Conservation (phyloP, 2,329 filamentous ascomycete species). For the Paraphaeosphaeria minitans region DNA sequence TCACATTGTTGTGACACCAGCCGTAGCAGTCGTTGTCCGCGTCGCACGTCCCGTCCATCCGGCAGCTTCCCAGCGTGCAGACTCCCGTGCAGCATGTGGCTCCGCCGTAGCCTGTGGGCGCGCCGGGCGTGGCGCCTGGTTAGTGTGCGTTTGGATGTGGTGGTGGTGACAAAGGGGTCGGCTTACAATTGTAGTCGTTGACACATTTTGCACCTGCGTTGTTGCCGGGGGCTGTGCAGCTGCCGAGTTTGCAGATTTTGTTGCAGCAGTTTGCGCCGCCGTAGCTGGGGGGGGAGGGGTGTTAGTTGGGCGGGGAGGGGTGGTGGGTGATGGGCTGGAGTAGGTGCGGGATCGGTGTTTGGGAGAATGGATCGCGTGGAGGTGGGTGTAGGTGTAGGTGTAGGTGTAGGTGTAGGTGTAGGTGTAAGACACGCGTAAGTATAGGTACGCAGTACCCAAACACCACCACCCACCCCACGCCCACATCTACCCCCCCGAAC, state of each 20-base stretch:
- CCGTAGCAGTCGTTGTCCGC: slow-evolving; percentile 13
- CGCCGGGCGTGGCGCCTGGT: too few relatives aligned
- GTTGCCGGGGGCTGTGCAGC: not conserved
- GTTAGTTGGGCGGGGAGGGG: not conserved
- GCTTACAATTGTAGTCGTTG: not conserved
- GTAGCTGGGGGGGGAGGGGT: not conserved
- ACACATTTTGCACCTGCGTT: not conserved
- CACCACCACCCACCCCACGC: too few relatives aligned
- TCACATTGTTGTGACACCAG: slow-evolving; percentile 14
- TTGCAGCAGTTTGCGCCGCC: slow-evolving; percentile 9
- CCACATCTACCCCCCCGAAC: not conserved
- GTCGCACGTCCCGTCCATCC: slow-evolving; percentile 14
- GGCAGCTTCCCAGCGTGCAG: slow-evolving; percentile 9
- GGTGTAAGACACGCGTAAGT: too few relatives aligned
- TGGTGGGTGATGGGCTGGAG: too few relatives aligned
- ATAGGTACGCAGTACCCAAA: too few relatives aligned
- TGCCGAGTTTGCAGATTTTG: slow-evolving; percentile 8
- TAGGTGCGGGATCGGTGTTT: too few relatives aligned
- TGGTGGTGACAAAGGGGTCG: too few relatives aligned
- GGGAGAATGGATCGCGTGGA: too few relatives aligned
- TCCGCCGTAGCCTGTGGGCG: too few relatives aligned
- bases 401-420: too few relatives aligned
- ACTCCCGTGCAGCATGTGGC: not conserved
- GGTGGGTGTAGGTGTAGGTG: too few relatives aligned
- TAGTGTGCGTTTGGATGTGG: too few relatives aligned